These are phyloP conservation scores for Neurospora terricola DNA, from an alignment of 495 filamentous ascomycete genomes.

Conservation along the genomic window DNA sequence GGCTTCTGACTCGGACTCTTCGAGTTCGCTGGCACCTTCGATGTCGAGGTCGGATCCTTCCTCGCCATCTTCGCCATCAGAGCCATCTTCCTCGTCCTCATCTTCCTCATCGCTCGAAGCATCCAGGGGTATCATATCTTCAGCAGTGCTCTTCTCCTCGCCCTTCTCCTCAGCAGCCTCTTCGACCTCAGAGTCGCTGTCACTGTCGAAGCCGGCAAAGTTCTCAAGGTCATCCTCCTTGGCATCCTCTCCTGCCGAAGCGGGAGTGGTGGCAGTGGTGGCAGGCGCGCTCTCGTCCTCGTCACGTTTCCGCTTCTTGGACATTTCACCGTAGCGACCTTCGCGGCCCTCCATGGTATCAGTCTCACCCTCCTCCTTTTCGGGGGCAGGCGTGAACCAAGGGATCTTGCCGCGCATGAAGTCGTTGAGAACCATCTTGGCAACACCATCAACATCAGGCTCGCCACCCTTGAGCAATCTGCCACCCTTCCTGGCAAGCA, in stretches of 20 bases:
- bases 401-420: conserved; percentile 91
- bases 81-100: conserved; percentile 25
- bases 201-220: conserved; percentile 46
- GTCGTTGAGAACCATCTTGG: conserved; percentile 90
- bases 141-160: conserved; percentile 22
- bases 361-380: conserved; percentile 43
- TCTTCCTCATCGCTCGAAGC: conserved; percentile 41
- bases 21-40: conserved; percentile 16
- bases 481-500: conserved; percentile 80
- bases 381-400: conserved; percentile 83
- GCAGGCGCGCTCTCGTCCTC: conserved; percentile 32
- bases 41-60: conserved; percentile 15
- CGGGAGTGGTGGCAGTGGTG: conserved; percentile 19
- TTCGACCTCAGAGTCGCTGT: conserved; percentile 31
- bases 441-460: conserved; percentile 83
- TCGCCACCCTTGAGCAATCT: conserved; percentile 81
- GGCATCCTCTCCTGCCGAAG: conserved; percentile 11
- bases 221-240: conserved; percentile 14
- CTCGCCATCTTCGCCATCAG: conserved; percentile 18
- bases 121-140: conserved; percentile 44
- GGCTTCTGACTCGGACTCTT: conserved; percentile 10
- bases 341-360: conserved; percentile 46
- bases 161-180: conserved; percentile 27
- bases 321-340: conserved; percentile 50
- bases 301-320: conserved; percentile 45